Evolutionary conservation across 2,329 filamentous ascomycete species (phyloP).

Genomic region (Huntiella moniliformis): DNA sequence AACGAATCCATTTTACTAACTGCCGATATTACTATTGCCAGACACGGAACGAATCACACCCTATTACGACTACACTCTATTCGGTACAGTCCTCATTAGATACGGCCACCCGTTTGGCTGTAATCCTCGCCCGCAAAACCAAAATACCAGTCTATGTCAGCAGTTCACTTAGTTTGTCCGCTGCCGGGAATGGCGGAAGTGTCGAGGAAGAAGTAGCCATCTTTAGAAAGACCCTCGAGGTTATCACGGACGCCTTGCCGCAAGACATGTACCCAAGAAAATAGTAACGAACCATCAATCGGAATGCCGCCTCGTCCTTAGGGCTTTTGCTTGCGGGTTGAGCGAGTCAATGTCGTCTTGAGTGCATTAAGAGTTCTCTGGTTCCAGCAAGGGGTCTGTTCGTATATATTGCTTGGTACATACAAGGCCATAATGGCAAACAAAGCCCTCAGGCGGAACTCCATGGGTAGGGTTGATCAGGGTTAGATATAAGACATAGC

Average conservation of each 20-base stretch:
- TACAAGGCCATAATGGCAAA: no score
- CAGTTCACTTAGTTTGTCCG: conserved; percentile 64
- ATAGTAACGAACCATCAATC: neutral
- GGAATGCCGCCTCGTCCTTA: no score
- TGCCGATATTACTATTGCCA: conserved; percentile 15
- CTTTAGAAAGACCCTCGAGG: conserved; percentile 53
- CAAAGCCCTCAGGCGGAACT: no score
- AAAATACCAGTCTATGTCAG: conserved; percentile 72
- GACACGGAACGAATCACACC: conserved; percentile 36
- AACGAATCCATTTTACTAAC: conserved; percentile 3
- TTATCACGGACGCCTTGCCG: conserved; percentile 27
- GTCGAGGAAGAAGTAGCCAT: conserved; percentile 92
- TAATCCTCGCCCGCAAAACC: conserved; percentile 57
- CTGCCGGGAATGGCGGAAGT: conserved; percentile 55
- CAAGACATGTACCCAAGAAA: neutral
- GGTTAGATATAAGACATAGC: no score
- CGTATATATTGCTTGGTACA: no score
- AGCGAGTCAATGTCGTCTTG: no score
- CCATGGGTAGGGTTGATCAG: no score
- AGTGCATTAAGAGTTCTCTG: no score
- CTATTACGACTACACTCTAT: conserved; percentile 64
- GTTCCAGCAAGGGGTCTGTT: no score
- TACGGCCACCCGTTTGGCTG: conserved; percentile 71
- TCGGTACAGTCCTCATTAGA: conserved; percentile 59
- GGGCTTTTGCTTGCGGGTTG: no score